Evolutionary conservation across 176 grass and related monocot species (phyloP).

Genomic region (Musa itinerans): DNA sequence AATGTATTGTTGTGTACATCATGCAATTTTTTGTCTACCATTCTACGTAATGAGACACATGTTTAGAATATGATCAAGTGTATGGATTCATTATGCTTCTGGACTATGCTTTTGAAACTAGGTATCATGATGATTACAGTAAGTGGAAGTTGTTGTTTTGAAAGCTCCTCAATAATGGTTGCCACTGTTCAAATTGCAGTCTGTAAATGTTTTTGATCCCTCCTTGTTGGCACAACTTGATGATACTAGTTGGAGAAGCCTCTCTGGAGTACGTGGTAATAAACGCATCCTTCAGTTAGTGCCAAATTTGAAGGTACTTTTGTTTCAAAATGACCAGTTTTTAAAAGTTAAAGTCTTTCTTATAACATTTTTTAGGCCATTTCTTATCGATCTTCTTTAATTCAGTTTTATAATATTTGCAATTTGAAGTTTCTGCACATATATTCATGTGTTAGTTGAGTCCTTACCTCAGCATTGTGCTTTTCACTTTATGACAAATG

Average conservation of each 20-base stretch:
- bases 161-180: slow-evolving; percentile 2
- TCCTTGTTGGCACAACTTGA: slow-evolving; percentile 32
- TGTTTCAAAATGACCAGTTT: neutral
- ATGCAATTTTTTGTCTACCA: neutral
- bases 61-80: neutral
- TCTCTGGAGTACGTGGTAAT: slow-evolving; percentile 67
- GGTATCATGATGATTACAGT: neutral
- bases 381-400: neutral
- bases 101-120: neutral
- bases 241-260: slow-evolving; percentile 43
- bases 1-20: neutral
- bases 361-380: neutral
- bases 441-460: neutral
- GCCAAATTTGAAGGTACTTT: slow-evolving; percentile 41
- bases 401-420: neutral
- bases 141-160: neutral
- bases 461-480: too few species aligned
- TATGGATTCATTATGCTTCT: neutral
- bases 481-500: neutral
- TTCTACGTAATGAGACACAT: neutral
- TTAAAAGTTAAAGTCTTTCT: neutral
- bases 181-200: slow-evolving; percentile 25
- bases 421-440: neutral
- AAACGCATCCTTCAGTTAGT: slow-evolving; percentile 55
- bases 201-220: slow-evolving; percentile 35